Conservation (phyloP, 345 rosid species). For the Adansonia digitata region DNA sequence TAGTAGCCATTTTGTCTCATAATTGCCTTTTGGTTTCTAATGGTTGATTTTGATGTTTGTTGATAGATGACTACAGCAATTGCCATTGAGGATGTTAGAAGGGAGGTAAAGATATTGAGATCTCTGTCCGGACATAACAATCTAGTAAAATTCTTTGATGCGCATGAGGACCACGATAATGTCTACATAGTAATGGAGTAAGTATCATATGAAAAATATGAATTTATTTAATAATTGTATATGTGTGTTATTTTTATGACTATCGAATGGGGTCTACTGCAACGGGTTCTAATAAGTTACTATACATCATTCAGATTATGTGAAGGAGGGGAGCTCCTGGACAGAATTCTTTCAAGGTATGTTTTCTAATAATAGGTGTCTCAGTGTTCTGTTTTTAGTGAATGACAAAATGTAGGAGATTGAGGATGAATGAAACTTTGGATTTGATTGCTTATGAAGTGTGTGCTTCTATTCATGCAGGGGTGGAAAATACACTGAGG, state of each 20-base stretch:
- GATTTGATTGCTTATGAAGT: slow-evolving; percentile 3
- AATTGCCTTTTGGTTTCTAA: background rate
- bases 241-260: background rate
- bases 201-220: slow-evolving; percentile 20
- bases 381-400: background rate
- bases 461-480: slow-evolving; percentile 32
- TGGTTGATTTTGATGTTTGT: slow-evolving; percentile 8
- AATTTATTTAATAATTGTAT: background rate
- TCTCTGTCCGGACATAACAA: slow-evolving; percentile 84
- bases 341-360: slow-evolving; percentile 95
- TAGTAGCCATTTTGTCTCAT: background rate
- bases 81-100: slow-evolving; percentile 96
- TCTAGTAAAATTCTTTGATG: slow-evolving; percentile 81
- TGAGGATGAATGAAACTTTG: slow-evolving; percentile 9
- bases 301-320: slow-evolving; percentile 60
- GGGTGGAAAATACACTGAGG: slow-evolving; percentile 97
- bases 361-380: background rate
- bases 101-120: slow-evolving; percentile 87
- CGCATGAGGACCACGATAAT: slow-evolving; percentile 79
- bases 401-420: background rate
- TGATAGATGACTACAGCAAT: slow-evolving; percentile 94
- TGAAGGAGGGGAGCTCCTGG: slow-evolving; percentile 97
- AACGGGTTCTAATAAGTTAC: slow-evolving; percentile 2
- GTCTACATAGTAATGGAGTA: slow-evolving; percentile 98
- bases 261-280: background rate